Evolutionary conservation across 1,139 yeast genomes (phyloP).

Genomic region (Debaryomycetaceae sp.): DNA sequence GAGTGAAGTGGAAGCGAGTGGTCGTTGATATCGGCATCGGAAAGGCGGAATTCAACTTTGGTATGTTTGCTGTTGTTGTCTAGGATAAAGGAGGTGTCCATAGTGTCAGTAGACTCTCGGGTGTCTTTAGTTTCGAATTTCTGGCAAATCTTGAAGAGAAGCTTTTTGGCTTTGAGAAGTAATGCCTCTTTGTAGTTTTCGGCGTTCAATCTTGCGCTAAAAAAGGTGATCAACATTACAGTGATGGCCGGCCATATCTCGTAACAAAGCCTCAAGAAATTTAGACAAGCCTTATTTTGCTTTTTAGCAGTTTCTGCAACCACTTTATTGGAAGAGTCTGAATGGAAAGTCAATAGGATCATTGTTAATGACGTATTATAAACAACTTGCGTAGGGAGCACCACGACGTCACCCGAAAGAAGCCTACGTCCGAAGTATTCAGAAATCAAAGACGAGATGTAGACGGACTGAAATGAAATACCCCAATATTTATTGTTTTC

Average conservation of each 20-base stretch:
- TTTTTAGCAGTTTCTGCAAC: conserved; percentile 11
- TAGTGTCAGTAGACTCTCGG: not conserved
- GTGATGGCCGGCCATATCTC: conserved; percentile 14
- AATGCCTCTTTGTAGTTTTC: conserved; percentile 3
- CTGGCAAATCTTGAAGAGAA: conserved; percentile 8
- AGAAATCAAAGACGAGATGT: conserved; percentile 7
- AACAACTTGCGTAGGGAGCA: conserved; percentile 10
- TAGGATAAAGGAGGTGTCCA: not conserved
- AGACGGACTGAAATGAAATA: conserved; percentile 11
- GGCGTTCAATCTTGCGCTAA: conserved; percentile 5
- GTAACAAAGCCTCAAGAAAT: conserved; percentile 9
- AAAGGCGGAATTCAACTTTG: conserved; percentile 2
- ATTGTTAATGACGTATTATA: conserved; percentile 11
- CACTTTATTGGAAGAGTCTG: conserved; percentile 10
- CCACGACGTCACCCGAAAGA: not conserved
- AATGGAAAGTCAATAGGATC: conserved; percentile 12
- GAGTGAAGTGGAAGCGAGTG: conserved; percentile 11
- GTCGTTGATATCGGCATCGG: conserved; percentile 9
- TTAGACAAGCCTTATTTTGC: conserved; percentile 10
- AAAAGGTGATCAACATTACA: conserved; percentile 8
- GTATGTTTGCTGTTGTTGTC: conserved; percentile 1
- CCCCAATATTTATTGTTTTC: conserved; percentile 9
- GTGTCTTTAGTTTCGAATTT: conserved; percentile 7
- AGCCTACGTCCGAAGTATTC: conserved; percentile 7
- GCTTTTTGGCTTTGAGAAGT: conserved; percentile 6